Evolutionary conservation across 2,329 filamentous ascomycete species (phyloP), one percentile per base, ranked within the genome.

Genomic region (Nothopassalora personata): DNA sequence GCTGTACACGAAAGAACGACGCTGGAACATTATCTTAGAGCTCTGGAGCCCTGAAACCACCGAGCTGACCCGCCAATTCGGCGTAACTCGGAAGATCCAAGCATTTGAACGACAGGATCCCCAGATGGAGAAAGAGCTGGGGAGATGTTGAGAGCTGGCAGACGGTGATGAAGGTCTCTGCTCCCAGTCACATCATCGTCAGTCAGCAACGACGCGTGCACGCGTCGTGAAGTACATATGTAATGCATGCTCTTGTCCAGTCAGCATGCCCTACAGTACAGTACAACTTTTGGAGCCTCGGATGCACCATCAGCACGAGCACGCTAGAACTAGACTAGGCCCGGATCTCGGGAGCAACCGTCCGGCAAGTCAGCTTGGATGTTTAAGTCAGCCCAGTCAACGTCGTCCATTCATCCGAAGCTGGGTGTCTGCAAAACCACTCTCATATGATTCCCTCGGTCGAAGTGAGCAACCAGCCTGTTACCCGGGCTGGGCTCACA

Each of bases 321-420:
- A 18, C 15, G 13, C 39, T n/a, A 18, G 13, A 18, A 3, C 39
- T n/a, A 18, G 13, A 18, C 39, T 18, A 15, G 39, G 13, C 13
- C 49, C 23, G 28, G 30, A 7, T 31, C 30, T 19, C 30, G 49
- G 49, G 8, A 57, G 53, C 39, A 28, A 23, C 54, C 18, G 60
- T 48, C 52, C 45, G 61, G 57, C 53, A 59, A 51, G 56, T 53
- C 55, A 56, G 55, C 54, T 60, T 56, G 54, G 57, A 59, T 56
- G 53, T 46, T 10, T 34, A 39, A 50, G 43, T 58, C 57, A 39
- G 54, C 45, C 58, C 61, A 62, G 58, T 62, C 57, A 61, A 53
- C 45, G 52, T 52, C 48, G 54, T 67, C 65, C 65, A 34, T 62
- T 65, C 54, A 63, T 57, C 65, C 65, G 65, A 67, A 64, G 65